Evolutionary conservation across 139 green algal genomes (phyloP), one percentile per base, ranked within the genome.

Genomic region (Chlamydomonas sp.): DNA sequence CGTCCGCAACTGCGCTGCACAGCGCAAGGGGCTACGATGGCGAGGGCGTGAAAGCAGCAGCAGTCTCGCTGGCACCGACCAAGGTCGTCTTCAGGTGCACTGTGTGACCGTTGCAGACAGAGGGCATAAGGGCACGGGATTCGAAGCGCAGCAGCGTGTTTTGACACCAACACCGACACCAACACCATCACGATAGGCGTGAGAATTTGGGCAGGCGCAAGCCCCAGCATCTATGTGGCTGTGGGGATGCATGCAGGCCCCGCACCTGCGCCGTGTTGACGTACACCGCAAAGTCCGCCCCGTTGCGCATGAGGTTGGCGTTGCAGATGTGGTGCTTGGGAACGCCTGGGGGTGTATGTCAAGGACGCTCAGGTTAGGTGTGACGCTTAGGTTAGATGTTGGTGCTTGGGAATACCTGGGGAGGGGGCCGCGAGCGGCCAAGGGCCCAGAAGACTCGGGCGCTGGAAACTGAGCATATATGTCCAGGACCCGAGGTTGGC

Each of bases 271-370:
- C 97, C 18, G 97, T 99, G 90, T 97, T 98, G 78, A 98, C 49
- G 78, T 96, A 96, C 20, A 99, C 96, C 4, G 95, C 95, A 93
- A 97, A 99, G 92, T 99, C 98, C 14, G 97, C 96, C 7, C 98
- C 98, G 86, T 99, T 99, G 78, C 96, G 94, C 97, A 99, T 99
- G 9, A 99, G 89, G 91, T 99, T 99, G 63, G 98, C 98, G 90
- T 99, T 99, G 91, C 95, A 98, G 80, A 99, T 98, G 93, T 99
- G 98, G 90, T 99, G 98, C 94, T 99, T 99, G 78, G 98, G 93
- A 62, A 99, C 91, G 8, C 95, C 95, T 97, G 87, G 63, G 72
- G 3, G 18, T 31, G 17, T 16, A 7, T 18, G 78, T 72, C 15
- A 83, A 20, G 18, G 75, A 20, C 6, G 77, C 17, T 58, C n/a